Evolutionary conservation across 129 eudicot genomes (phyloP), one percentile per base, ranked within the genome.

Genomic region (Artemisia argyi): DNA sequence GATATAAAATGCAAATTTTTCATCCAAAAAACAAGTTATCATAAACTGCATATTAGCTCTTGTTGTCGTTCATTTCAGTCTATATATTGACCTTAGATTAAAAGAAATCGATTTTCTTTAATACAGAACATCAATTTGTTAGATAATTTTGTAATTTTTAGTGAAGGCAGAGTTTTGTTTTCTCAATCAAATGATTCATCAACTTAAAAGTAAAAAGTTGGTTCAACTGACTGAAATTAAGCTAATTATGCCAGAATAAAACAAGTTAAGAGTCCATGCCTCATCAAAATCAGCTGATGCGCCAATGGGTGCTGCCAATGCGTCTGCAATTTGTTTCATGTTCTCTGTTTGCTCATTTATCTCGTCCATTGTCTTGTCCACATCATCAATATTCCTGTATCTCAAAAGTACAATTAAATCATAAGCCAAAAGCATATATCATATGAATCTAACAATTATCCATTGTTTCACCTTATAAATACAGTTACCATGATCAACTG

Each of bases 231-330:
- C 50, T 7, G 26, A 73, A 50, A 48, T 61, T 1, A 6, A 46
- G 61, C 18, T 52, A 19, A n/a, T 5, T 66, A 7, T 56, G 11
- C 47, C 7, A 50, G 24, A 65, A 7, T 65, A 42, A 22, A 61
- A 28, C 8, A 71, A 13, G 53, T 28, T 30, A 50, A 51, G 60
- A 12, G 54, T 63, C 6, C 42, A 50, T 73, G 16, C 89, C 86
- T 85, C 89, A 19, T 85, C 89, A 72, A 85, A 81, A 75, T 85
- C 86, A 78, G 86, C 86, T 69, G 88, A 81, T 78, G 89, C 81
- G 58, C 89, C 89, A 19, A 85, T 72, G n/a, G 89, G 89, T 66
- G 89, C 48, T 61, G 89, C 51, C 76, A 85, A 58, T 15, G 89
- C 89, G 66, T 82, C 89, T 71, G 81, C 86, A 77, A 85, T 85